Evolutionary conservation across 2,329 filamentous ascomycete genomes (phyloP).

Genomic region (Lecanicillium sp.): DNA sequence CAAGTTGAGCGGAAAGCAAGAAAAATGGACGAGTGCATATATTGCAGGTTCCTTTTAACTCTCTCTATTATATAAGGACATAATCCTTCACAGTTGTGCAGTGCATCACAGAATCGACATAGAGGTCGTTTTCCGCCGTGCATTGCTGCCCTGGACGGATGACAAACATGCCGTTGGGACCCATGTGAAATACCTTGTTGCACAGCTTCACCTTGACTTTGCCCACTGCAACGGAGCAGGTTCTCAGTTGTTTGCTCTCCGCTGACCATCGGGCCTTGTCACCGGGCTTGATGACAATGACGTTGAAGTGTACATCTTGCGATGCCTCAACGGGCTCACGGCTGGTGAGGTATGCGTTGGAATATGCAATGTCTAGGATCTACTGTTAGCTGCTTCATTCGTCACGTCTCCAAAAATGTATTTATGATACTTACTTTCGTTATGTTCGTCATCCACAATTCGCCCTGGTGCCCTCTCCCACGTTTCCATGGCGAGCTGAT

Average conservation of each 20-base stretch:
- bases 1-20: too few relatives aligned
- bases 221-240: conserved; percentile 31
- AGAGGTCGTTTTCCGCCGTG: conserved; percentile 32
- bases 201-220: conserved; percentile 31
- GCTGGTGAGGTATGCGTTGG: conserved; percentile 30
- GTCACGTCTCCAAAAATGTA: too few relatives aligned
- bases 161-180: conserved; percentile 35
- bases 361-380: conserved; percentile 35
- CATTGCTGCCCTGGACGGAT: conserved; percentile 29
- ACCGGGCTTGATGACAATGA: conserved; percentile 31
- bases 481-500: conserved; percentile 28
- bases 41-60: too few relatives aligned
- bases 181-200: conserved; percentile 29
- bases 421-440: conserved; percentile 25
- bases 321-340: conserved; percentile 26
- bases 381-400: too few relatives aligned
- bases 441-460: conserved; percentile 19
- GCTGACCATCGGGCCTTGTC: conserved; percentile 21
- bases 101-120: conserved; percentile 35
- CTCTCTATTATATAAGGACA: conserved; percentile 7
- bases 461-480: conserved; percentile 39
- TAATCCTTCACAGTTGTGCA: conserved; percentile 25
- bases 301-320: conserved; percentile 30
- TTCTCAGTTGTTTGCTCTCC: conserved; percentile 22
- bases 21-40: too few relatives aligned